Conservation (phyloP, 805 yeast species). For the Scheffersomyces stipitis region DNA sequence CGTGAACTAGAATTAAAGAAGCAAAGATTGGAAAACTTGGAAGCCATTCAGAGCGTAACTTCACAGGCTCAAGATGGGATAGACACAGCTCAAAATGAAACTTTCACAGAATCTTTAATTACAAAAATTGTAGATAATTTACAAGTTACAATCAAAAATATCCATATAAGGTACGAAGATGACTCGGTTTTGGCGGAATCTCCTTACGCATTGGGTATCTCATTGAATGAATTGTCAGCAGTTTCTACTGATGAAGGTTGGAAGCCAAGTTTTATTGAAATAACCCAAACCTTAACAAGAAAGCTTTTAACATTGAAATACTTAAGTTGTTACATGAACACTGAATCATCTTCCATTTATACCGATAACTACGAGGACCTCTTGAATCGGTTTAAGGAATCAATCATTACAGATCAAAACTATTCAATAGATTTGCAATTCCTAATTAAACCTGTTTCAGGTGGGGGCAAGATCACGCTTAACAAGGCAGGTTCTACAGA, state of each 20-base stretch:
- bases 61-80: conserved; percentile 23
- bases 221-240: conserved; percentile 84
- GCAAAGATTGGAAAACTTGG: conserved; percentile 66
- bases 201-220: conserved; percentile 82
- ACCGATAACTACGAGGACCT: conserved; percentile 50
- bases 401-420: conserved; percentile 33
- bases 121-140: conserved; percentile 91
- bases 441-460: conserved; percentile 83
- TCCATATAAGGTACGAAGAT: conserved; percentile 92
- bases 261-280: conserved; percentile 82
- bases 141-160: conserved; percentile 86
- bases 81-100: conserved; percentile 58
- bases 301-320: conserved; percentile 75
- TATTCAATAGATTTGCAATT: conserved; percentile 41
- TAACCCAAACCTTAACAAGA: conserved; percentile 63
- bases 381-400: conserved; percentile 45
- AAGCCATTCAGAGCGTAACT: conserved; percentile 55
- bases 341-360: conserved; percentile 44
- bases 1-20: conserved; percentile 62
- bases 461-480: conserved; percentile 77
- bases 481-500: conserved; percentile 78
- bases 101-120: conserved; percentile 81
- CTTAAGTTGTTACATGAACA: conserved; percentile 81
- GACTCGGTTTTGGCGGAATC: conserved; percentile 61
- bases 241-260: conserved; percentile 84